Evolutionary conservation across 495 filamentous ascomycete genomes (phyloP), one percentile per base, ranked within the genome.

Genomic region (Penicillium cosmopolitanum): DNA sequence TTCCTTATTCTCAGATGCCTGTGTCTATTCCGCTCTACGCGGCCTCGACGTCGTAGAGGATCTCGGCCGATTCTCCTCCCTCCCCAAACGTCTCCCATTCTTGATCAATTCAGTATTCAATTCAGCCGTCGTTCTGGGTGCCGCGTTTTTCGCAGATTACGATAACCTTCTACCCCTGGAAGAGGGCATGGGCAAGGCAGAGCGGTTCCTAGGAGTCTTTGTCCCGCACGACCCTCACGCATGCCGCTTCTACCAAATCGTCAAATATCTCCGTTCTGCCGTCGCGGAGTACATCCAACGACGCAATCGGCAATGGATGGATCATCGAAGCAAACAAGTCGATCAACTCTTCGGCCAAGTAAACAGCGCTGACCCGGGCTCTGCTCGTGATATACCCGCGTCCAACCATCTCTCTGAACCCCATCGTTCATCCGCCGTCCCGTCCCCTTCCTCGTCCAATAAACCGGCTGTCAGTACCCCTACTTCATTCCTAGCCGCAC

Each of bases 51-150:
- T 88, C 19, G 77, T 87, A 5, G 81, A 86, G 56, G 78, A 77
- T 55, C 85, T 87, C 7, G 72, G 82, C 34, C 80, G 84, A 55
- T 82, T 78, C 15, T 66, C 77, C 11, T 86, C 88, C 57, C 76
- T 91, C n/a, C 85, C 89, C 0, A 82, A 78, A 44, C 77, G 88
- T 25, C 84, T 90, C 50, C 87, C 89, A 1, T 89, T 90, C 55
- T 71, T 89, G 61, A 86, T 90, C 57, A 89, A 91, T 65, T 89
- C 87, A 46, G 83, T 89, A 51, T 91, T 92, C 67, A 83, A 88
- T 35, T 87, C 87, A 3, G 86, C 87, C 3, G 77, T 91, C 4
- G 81, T 91, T 10, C 76, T 91, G 3, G 78, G 88, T 31, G 82
- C 87, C 53, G 89, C 89, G 53, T 87, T 89, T 63, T 91, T 91